Base-by-base conservation (phyloP, 2,329 filamentous ascomycete genomes). In the Sporothrix luriei region DNA sequence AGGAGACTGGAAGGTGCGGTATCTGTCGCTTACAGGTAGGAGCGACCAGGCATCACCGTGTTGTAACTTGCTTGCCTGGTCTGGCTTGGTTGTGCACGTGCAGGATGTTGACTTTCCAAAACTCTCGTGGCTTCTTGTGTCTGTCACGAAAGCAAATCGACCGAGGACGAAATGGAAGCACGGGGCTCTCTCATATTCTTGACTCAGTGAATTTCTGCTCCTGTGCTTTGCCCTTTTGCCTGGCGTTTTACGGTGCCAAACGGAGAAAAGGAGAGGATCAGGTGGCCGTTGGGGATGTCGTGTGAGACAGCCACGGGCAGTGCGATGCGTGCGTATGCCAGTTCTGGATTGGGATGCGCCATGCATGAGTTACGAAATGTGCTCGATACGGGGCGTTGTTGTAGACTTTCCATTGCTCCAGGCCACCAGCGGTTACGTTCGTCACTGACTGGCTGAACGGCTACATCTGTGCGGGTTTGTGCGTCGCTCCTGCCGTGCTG, bases 301-400 rank as follows among this genome's bases (percentile, higher is more conserved):
- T 49, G 62, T 65, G 49, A 51, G 65, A 48, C 61, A 49, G 52
- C 16, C 66, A 57, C 52, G 66, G 51, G 66, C 51, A 46, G 38
- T 13, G 51, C 65, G 51, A 67, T 43, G 51, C 6, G 26, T 40
- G 51, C 21, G 16, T 33, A 66, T 52, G 48, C 26, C 29, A 29
- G 33, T 33, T 54, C 49, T 33, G 61, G 13, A 64, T 29, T 49
- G 19, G 54, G 64, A 54, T 52, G 24, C 33, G n/a, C 49, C 21
- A 55, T 33, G 33, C 49, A 21, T 38, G 51, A 57, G 51, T 33
- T 38, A 51, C 61, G 46, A 66, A 51, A 24, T 13, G 21, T n/a
- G 61, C 21, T 26, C 21, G 26, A 38, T 19, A n/a, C 38, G 1
- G 21, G n/a, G 13, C 24, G 33, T 26, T 19, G 7, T 46, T 48